Conservation (phyloP, 1,139 yeast genomes). For the Protomyces inouyei region DNA sequence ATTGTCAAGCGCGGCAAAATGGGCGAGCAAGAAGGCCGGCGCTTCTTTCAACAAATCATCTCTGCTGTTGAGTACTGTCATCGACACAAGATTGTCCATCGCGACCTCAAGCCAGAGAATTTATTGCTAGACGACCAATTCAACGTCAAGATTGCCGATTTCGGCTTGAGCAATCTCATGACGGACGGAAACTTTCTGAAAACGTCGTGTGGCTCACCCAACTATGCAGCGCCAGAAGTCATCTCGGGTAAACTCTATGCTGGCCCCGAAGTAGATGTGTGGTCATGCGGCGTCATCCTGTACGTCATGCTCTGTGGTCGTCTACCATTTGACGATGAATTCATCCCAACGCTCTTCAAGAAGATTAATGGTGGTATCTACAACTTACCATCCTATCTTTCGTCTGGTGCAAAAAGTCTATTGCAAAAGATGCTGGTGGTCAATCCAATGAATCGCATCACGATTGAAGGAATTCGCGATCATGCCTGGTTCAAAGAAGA, state of each 20-base stretch:
- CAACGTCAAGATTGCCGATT: slow-evolving; percentile 94
- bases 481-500: slow-evolving; percentile 92
- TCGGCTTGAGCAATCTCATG: slow-evolving; percentile 98
- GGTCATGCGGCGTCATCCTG: slow-evolving; percentile 96
- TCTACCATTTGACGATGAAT: slow-evolving; percentile 97
- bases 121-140: slow-evolving; percentile 76
- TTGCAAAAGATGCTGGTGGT: slow-evolving; percentile 93
- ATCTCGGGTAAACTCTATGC: slow-evolving; percentile 96
- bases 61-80: slow-evolving; percentile 98
- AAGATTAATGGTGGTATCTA: slow-evolving; percentile 94
- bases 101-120: slow-evolving; percentile 95
- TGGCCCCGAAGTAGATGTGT: slow-evolving; percentile 96
- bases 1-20: slow-evolving; percentile 92
- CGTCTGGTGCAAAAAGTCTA: slow-evolving; percentile 80
- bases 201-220: slow-evolving; percentile 97
- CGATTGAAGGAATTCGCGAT: slow-evolving; percentile 88
- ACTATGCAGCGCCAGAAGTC: slow-evolving; percentile 96
- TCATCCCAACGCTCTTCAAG: slow-evolving; percentile 91
- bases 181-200: slow-evolving; percentile 78
- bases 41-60: slow-evolving; percentile 94
- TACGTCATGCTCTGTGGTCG: slow-evolving; percentile 95
- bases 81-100: slow-evolving; percentile 93
- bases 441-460: slow-evolving; percentile 90
- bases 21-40: slow-evolving; percentile 89
- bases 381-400: slow-evolving; percentile 81